Evolutionary conservation across 305 asterid genomes (phyloP).

Genomic region (Fraxinus paxiana): DNA sequence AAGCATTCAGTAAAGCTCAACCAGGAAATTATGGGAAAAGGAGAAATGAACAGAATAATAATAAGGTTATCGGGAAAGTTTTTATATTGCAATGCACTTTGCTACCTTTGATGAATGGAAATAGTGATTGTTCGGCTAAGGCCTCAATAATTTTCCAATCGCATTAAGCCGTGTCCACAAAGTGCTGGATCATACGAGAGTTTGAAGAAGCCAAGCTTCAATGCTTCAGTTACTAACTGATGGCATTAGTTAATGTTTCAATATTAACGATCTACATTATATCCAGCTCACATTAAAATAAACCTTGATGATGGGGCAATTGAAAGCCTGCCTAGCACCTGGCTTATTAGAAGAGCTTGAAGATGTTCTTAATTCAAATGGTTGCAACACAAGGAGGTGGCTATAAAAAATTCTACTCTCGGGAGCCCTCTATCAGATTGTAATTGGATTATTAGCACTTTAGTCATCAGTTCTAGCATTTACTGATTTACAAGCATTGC

Average conservation of each 20-base stretch:
- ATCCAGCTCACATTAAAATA: neutral
- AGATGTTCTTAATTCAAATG: neutral
- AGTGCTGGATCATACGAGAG: neutral
- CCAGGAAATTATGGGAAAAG: neutral
- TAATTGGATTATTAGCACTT: neutral
- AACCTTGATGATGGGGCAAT: neutral
- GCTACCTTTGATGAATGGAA: neutral
- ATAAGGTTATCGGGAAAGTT: neutral
- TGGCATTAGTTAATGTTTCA: neutral
- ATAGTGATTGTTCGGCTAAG: neutral
- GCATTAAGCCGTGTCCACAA: neutral
- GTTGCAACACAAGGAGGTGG: neutral
- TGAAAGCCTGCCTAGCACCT: neutral
- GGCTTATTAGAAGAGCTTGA: neutral
- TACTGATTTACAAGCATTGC: neutral
- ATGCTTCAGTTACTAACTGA: neutral
- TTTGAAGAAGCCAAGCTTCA: neutral
- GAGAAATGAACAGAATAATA: neutral
- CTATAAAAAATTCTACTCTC: neutral
- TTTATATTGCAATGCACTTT: neutral
- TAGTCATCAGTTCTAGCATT: neutral
- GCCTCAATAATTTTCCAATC: neutral
- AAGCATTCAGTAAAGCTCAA: neutral
- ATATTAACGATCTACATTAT: neutral
- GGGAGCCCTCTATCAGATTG: neutral